Evolutionary conservation across 2,329 filamentous ascomycete species (phyloP), one percentile per base, ranked within the genome.

Genomic region (Trichoderma atrobrunneum): DNA sequence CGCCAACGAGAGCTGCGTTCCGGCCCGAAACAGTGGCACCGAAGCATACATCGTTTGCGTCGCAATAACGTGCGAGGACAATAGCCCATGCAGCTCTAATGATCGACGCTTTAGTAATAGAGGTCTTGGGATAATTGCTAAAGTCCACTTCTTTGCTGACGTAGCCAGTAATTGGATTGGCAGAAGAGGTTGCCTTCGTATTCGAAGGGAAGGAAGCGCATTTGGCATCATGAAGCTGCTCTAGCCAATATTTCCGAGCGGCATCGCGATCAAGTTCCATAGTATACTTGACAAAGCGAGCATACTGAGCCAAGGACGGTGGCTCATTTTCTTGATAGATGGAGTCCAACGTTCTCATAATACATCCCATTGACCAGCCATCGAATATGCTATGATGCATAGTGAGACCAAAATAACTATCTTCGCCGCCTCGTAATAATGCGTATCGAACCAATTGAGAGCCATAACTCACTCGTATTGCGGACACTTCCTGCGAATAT

Each of bases 71-170:
- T 11, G 75, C 74, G 36, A 77, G 70, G 2, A 75, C 56, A 11
- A 74, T 62, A n/a, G 74, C 74, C 76, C 76, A 77, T 7, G 76
- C 76, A n/a, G 75, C 72, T 54, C 73, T 69, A 18, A 76, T 64
- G 10, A 75, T 63, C 0, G 73, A 75, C 7, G 75, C 73, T 51
- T 72, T 59, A 1, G 73, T 73, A 28, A 73, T n/a, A 10, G 69
- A 36, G 5, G 67, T 30, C 39, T 14, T 62, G 5, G 28, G 1
- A 43, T 14, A 34, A 7, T 28, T 60, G 24, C 57, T 5, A 18
- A 70, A 64, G n/a, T 63, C 67, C 12, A 70, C 14, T 10, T 16
- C 18, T 21, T 64, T 70, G n/a, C 63, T 57, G 32, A 66, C 67
- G 16, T 63, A 70, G 18, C 28, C 16, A n/a, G 39, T 70, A 11